phyloP scores from a whole-genome alignment of 2,329 filamentous ascomycete genomes.

The Botrytis medusae region DNA sequence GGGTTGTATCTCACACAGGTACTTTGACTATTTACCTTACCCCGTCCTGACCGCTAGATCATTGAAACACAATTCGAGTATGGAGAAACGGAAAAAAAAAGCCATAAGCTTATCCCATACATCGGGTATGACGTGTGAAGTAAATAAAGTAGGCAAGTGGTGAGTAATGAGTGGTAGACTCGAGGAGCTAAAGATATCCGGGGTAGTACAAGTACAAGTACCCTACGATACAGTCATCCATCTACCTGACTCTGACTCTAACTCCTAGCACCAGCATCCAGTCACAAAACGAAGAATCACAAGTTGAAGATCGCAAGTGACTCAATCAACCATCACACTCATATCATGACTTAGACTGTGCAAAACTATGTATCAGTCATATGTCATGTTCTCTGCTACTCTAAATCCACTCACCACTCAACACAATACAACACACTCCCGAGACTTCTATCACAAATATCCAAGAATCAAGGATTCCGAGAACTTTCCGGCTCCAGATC shows the following conservation, averaged over 20 bases:
- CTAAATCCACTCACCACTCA: background rate
- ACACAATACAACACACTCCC: background rate
- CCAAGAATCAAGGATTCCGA: background rate
- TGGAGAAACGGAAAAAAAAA: background rate
- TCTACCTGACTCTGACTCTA: background rate
- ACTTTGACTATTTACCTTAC: background rate
- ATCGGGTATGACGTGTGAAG: background rate
- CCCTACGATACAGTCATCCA: background rate
- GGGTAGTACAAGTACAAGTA: background rate
- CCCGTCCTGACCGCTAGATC: background rate
- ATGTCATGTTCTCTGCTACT: background rate
- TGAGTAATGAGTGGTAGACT: background rate
- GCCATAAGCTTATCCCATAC: background rate
- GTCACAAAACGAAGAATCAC: background rate
- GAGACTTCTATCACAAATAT: background rate
- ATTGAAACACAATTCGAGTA: background rate
- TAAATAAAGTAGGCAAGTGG: background rate
- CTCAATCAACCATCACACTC: background rate
- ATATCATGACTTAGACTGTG: background rate
- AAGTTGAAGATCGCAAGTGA: background rate
- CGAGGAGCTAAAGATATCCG: background rate
- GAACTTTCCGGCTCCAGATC: background rate
- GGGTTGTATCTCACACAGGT: background rate
- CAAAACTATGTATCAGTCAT: background rate
- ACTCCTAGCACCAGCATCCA: background rate